phyloP scores from a whole-genome alignment of 2,329 filamentous ascomycete genomes.

The Mycosphaerella arachidis region DNA sequence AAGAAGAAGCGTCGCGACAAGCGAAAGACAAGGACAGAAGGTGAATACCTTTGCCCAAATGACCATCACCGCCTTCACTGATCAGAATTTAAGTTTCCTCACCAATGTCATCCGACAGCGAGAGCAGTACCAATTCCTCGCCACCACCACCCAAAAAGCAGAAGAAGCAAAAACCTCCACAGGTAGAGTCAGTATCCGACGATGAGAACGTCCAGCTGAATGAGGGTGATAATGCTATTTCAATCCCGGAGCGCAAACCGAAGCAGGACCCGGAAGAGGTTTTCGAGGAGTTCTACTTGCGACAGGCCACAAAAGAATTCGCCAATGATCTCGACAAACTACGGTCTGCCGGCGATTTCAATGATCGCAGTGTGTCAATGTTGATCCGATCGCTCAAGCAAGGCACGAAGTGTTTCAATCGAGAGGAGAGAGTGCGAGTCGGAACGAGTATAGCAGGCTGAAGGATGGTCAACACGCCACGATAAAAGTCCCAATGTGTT shows the following conservation, averaged over 20 bases:
- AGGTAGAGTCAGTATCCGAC: neutral
- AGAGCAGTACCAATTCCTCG: constrained; percentile 10
- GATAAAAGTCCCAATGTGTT: too few species aligned
- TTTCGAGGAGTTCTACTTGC: constrained; percentile 65
- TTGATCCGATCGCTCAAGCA: constrained; percentile 66
- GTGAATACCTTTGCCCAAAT: constrained; percentile 1
- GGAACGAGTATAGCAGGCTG: constrained; percentile 4
- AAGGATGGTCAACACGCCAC: neutral
- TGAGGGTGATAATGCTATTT: neutral
- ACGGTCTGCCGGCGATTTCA: constrained; percentile 66
- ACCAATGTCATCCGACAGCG: constrained; percentile 17
- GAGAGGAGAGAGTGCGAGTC: constrained; percentile 48
- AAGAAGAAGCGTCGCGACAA: constrained; percentile 26
- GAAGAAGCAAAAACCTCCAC: neutral
- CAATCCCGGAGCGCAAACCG: constrained; percentile 3
- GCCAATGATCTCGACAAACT: constrained; percentile 70
- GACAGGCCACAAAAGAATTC: constrained; percentile 64
- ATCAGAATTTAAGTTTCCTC: constrained; percentile 11
- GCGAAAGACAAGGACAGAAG: constrained; percentile 25
- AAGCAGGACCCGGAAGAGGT: constrained; percentile 22
- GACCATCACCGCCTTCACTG: neutral
- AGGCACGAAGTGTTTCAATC: constrained; percentile 58
- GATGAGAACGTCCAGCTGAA: constrained; percentile 1
- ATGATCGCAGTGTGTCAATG: constrained; percentile 57
- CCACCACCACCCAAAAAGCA: neutral